A percentile compares a stretch with the other conserved stretches of the same genome.
Conservation (phyloP, 1,284 basidiomycete species). For the Trametes polyzona region DNA sequence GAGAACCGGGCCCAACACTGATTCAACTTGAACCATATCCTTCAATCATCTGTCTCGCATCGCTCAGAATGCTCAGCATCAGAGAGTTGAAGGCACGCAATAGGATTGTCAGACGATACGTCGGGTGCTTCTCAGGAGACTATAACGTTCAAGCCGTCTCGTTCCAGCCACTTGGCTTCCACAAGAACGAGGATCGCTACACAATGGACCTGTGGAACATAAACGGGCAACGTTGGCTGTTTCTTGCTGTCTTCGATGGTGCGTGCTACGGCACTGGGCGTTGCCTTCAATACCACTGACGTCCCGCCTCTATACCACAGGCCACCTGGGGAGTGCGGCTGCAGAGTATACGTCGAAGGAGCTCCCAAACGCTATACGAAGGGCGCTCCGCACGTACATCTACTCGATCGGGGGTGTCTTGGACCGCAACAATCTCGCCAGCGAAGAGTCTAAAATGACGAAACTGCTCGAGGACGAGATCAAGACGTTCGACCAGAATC, state of each 20-base stretch:
- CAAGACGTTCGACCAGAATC: not conserved
- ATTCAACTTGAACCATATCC: no score
- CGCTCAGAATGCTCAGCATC: not conserved
- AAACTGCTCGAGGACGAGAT: not conserved
- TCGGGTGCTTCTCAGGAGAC: not conserved
- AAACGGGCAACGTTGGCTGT: not conserved
- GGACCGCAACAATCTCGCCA: slow-evolving; percentile 1
- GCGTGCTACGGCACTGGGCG: not conserved
- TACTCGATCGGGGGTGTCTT: not conserved
- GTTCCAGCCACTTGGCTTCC: slow-evolving; percentile 6
- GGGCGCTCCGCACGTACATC: not conserved
- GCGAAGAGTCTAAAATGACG: no score
- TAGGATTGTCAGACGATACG: not conserved
- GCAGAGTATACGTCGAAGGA: not conserved
- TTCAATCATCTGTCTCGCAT: slow-evolving; percentile 22
- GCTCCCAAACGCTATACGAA: not conserved
- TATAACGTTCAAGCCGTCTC: slow-evolving; percentile 2
- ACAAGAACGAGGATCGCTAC: slow-evolving; percentile 5
- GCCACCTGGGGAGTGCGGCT: not conserved
- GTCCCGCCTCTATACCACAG: not conserved
- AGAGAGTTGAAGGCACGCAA: not conserved
- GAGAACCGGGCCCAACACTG: no score
- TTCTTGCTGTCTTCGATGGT: slow-evolving; percentile 9
- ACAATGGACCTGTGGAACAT: slow-evolving; percentile 3
- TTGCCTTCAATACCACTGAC: no score